Conservation (phyloP, 2,329 filamentous ascomycete species). For the Teratosphaeria zuluensis region DNA sequence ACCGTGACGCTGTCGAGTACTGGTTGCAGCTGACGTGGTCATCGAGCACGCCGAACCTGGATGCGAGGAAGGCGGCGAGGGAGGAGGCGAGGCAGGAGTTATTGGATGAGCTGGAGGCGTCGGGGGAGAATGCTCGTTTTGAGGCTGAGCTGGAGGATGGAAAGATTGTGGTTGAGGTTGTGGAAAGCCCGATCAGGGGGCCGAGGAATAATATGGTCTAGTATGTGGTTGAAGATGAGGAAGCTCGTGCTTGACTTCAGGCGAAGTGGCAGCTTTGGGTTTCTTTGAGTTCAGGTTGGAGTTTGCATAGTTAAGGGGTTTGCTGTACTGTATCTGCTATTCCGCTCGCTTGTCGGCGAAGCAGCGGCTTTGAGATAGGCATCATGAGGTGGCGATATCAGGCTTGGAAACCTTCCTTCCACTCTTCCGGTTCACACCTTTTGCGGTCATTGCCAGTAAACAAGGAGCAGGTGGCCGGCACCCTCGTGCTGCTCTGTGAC, state of each 20-base stretch:
- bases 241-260: not conserved
- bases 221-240: not conserved
- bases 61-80: not conserved
- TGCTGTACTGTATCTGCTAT: not conserved
- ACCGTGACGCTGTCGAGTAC: constrained; percentile 6
- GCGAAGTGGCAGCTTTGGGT: not conserved
- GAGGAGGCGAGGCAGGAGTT: not conserved
- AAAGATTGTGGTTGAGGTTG: constrained; percentile 5
- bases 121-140: constrained; percentile 2
- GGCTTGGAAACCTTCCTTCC: no score
- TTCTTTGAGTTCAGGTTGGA: not conserved
- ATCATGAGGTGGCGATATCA: no score
- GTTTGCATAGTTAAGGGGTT: not conserved
- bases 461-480: no score
- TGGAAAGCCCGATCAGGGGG: constrained; percentile 3
- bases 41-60: constrained; percentile 1
- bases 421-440: no score
- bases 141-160: constrained; percentile 1
- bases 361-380: not conserved
- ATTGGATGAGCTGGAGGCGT: constrained; percentile 1
- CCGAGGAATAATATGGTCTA: constrained; percentile 7
- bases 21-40: constrained; percentile 4
- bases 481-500: no score
- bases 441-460: no score
- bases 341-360: not conserved